These are phyloP conservation scores for Jaapia argillacea DNA, from an alignment of 768 basidiomycete species.

Conservation along the genomic window DNA sequence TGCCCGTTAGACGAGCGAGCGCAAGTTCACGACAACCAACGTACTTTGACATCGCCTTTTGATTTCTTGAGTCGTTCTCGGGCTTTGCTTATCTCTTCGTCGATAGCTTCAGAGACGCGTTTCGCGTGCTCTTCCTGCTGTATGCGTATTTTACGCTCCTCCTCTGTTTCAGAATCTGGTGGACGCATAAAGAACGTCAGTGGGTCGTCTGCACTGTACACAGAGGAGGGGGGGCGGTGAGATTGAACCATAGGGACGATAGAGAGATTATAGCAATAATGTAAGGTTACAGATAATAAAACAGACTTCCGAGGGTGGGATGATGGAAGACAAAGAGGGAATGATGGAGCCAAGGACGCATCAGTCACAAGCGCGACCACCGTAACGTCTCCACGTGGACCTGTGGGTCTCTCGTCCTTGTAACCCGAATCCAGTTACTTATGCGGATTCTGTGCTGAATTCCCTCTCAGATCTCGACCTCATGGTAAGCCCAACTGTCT, in stretches of 20 bases:
- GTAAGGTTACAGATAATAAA: conserved; percentile 6
- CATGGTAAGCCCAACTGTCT: no score
- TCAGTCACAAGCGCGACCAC: conserved; percentile 12
- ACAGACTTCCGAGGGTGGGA: conserved; percentile 6
- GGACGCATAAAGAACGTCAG: conserved; percentile 59
- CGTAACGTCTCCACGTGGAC: no score
- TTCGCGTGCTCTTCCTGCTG: conserved; percentile 64
- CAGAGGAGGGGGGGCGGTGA: conserved; percentile 60
- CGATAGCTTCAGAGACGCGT: conserved; percentile 70
- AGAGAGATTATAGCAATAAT: conserved; percentile 11
- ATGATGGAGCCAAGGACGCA: no score
- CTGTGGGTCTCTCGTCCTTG: no score
- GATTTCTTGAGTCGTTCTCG: conserved; percentile 52
- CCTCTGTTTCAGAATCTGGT: conserved; percentile 52
- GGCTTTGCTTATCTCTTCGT: conserved; percentile 68
- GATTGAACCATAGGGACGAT: conserved; percentile 26
- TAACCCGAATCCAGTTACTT: no score
- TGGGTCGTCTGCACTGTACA: conserved; percentile 48
- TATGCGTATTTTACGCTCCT: conserved; percentile 51
- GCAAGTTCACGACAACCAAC: conserved; percentile 15
- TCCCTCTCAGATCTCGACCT: no score
- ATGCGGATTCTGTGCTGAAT: no score
- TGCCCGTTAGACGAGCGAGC: conserved; percentile 2
- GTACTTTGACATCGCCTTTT: conserved; percentile 70
- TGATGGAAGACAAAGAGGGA: conserved; percentile 6